Evolutionary conservation across 2,329 filamentous ascomycete genomes (phyloP).

Genomic region (Knufia petricola): DNA sequence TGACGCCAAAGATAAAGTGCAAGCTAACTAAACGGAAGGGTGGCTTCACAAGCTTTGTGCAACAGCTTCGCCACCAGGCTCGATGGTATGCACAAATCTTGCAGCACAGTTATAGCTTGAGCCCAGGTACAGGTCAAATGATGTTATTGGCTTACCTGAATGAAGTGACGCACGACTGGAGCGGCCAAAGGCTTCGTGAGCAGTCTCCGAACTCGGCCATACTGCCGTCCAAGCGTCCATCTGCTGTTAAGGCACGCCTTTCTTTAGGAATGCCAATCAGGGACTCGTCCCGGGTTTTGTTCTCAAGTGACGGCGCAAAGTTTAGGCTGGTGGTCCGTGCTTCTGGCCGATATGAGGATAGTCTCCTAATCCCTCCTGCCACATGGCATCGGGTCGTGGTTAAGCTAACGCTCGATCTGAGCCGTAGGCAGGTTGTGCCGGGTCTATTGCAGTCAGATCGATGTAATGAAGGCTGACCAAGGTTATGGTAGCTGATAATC

Average conservation of each 20-base stretch:
- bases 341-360: neutral
- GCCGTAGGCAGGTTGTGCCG: neutral
- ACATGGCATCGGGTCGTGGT: slow-evolving; percentile 1
- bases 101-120: no score
- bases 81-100: no score
- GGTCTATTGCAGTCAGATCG: neutral
- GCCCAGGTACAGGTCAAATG: no score
- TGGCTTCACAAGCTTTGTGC: no score
- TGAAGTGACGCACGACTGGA: neutral
- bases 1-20: neutral
- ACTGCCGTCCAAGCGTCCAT: neutral
- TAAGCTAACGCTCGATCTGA: neutral
- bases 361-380: neutral
- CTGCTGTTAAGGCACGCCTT: no score
- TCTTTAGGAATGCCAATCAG: no score
- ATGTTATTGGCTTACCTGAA: no score
- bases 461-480: slow-evolving; percentile 3
- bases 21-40: neutral
- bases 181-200: neutral
- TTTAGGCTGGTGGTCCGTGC: neutral
- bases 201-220: neutral
- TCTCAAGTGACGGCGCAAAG: no score
- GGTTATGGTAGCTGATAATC: neutral
- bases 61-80: no score
- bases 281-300: no score